Conservation (phyloP, 163 green algal genomes). For the Trebouxiophyceae sp. region DNA sequence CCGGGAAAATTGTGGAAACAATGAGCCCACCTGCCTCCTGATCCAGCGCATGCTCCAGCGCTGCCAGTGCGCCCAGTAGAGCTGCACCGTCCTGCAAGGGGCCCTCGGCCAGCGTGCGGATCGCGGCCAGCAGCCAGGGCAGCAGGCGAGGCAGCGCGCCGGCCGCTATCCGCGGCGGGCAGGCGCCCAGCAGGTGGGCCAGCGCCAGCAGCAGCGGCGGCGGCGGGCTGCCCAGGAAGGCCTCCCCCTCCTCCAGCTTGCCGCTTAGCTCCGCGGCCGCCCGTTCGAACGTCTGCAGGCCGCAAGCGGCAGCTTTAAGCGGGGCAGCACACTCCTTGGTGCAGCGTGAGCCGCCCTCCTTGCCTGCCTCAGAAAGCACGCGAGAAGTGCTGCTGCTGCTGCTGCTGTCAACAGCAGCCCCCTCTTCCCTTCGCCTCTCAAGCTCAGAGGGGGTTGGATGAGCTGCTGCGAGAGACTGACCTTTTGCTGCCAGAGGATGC, state of each 20-base stretch:
- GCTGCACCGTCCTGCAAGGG: not conserved
- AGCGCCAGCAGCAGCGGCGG: slow-evolving; percentile 18
- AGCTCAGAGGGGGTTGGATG: slow-evolving; percentile 2
- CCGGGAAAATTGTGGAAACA: too few relatives aligned
- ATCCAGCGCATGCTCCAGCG: too few relatives aligned
- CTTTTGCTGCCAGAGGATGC: slow-evolving; percentile 33
- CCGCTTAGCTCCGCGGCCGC: too few relatives aligned
- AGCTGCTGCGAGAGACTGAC: slow-evolving; percentile 16
- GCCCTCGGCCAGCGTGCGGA: slow-evolving; percentile 1
- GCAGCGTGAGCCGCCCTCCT: too few relatives aligned
- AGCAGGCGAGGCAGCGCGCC: slow-evolving; percentile 8
- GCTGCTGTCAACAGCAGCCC: too few relatives aligned
- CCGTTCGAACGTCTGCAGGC: not conserved
- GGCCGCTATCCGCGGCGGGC: slow-evolving; percentile 11
- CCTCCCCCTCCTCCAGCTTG: not conserved
- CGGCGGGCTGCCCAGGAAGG: not conserved
- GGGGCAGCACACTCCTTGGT: too few relatives aligned
- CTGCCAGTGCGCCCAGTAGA: too few relatives aligned
- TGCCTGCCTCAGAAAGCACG: too few relatives aligned
- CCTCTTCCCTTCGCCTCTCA: too few relatives aligned
- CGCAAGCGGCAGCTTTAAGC: too few relatives aligned
- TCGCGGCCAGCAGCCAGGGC: slow-evolving; percentile 21
- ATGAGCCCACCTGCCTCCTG: too few relatives aligned
- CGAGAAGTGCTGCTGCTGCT: too few relatives aligned
- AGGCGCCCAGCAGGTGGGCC: slow-evolving; percentile 14